Evolutionary conservation across 2,329 filamentous ascomycete species (phyloP).

Genomic region (Botrytis galanthina): DNA sequence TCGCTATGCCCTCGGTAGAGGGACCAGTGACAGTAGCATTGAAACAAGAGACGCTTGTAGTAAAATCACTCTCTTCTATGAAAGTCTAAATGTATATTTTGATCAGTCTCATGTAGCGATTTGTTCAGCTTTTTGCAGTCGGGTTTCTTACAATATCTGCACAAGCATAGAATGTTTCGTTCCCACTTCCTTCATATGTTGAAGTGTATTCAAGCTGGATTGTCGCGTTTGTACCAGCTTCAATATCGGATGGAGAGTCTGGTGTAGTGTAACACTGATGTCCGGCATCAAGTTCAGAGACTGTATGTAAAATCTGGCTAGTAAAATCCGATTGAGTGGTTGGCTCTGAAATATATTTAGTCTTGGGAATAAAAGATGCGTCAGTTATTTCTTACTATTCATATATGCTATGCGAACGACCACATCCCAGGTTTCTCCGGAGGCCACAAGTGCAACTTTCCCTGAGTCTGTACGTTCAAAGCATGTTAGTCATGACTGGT

Average conservation of each 20-base stretch:
- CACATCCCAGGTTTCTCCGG: background rate
- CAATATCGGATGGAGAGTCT: background rate
- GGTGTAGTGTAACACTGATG: background rate
- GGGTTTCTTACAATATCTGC: background rate
- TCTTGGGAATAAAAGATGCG: background rate
- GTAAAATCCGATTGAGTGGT: background rate
- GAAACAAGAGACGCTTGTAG: background rate
- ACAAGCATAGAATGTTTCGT: background rate
- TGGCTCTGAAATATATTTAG: background rate
- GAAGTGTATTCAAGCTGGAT: background rate
- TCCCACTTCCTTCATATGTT: background rate
- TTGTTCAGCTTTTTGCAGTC: background rate
- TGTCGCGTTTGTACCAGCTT: background rate
- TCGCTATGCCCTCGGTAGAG: background rate
- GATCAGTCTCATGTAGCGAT: background rate
- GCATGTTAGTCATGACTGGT: background rate
- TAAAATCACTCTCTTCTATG: background rate
- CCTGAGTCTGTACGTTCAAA: background rate
- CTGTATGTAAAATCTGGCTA: background rate
- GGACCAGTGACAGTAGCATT: background rate
- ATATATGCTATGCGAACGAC: background rate
- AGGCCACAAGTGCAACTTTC: background rate
- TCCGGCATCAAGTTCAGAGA: background rate
- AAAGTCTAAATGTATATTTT: background rate
- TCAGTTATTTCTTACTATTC: background rate